Evolutionary conservation across 106 monocot species (phyloP), one percentile per base, ranked within the genome.

Genomic region (Posidonia australis): DNA sequence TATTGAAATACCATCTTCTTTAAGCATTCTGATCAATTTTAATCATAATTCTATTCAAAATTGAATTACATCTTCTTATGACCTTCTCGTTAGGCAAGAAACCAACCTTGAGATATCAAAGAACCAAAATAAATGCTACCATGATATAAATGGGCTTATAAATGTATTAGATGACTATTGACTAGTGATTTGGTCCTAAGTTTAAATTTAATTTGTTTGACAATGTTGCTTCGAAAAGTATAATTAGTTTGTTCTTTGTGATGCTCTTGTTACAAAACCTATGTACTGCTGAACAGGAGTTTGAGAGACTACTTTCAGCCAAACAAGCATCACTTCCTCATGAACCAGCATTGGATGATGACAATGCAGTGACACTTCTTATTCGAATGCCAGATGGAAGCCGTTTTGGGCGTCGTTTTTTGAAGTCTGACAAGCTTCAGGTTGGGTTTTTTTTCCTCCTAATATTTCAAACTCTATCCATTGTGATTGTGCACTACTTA

Each of bases 301-400:
- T 80, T 67, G 86, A 96, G 51, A 80, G 82, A 53, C 74, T 46
- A 64, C 77, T 96, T 72, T 73, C 79, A 74, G 82, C 79, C 68
- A 90, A 96, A 71, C 63, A 89, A 67, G 83, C 86, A 61, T 87
- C 82, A 17, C 73, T 96, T 32, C 90, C 94, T 11, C 62, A 43
- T 46, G 90, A 96, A 72, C 94, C 94, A 55, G 69, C 78, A 47
- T 30, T 31, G 52, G 84, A 87, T 54, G 80, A 85, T 73, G 84
- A 87, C 70, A 78, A 72, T 79, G 74, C 90, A 45, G 80, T 98
- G 19, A 98, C 90, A 13, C 76, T 98, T 62, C 80, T 90, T 21
- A 72, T 98, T 45, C 86, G 90, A 54, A 78, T 98, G 84, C 90
- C 96, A 53, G 90, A 90, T 85, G 96, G 96, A 14, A 87, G 78